A percentile compares a stretch with the other conserved stretches of the same genome.
Evolutionary conservation across 352 stramenopile species (phyloP).

Genomic region (Pythium scleroteichum): DNA sequence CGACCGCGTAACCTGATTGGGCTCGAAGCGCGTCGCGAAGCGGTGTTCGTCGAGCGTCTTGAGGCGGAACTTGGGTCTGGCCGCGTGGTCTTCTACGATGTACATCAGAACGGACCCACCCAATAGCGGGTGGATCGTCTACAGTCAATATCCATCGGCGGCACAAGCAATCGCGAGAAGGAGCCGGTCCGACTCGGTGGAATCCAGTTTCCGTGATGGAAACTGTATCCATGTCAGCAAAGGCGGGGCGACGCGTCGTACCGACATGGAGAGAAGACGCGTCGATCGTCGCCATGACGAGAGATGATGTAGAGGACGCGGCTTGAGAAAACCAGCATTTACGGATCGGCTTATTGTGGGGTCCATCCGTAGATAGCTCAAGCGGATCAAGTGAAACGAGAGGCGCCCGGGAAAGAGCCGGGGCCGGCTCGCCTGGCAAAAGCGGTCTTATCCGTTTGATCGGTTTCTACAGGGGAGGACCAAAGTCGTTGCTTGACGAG

Average conservation of each 20-base stretch:
- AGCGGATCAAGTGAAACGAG: background rate
- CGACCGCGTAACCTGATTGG: slow-evolving; percentile 41
- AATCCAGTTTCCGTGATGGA: slow-evolving; percentile 13
- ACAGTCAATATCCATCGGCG: no score
- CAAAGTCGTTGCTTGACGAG: slow-evolving; percentile 9
- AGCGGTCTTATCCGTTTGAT: background rate
- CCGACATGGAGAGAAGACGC: no score
- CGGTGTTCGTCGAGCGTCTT: slow-evolving; percentile 62
- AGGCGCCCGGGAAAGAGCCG: background rate
- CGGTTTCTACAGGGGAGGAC: background rate
- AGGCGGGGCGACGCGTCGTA: slow-evolving; percentile 2
- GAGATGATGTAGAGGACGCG: background rate
- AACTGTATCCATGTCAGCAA: slow-evolving; percentile 18
- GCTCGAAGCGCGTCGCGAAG: slow-evolving; percentile 48
- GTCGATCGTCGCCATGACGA: no score
- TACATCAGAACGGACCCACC: background rate
- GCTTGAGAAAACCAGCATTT: background rate
- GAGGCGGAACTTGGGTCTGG: slow-evolving; percentile 29
- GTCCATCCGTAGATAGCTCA: slow-evolving; percentile 3
- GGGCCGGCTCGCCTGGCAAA: slow-evolving; percentile 12
- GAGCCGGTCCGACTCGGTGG: slow-evolving; percentile 3
- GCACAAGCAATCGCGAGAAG: background rate
- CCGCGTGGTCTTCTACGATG: background rate
- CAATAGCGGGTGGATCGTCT: no score
- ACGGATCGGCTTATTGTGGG: no score